phyloP scores from a whole-genome alignment of 805 yeast genomes.

The Brettanomyces anomalus region DNA sequence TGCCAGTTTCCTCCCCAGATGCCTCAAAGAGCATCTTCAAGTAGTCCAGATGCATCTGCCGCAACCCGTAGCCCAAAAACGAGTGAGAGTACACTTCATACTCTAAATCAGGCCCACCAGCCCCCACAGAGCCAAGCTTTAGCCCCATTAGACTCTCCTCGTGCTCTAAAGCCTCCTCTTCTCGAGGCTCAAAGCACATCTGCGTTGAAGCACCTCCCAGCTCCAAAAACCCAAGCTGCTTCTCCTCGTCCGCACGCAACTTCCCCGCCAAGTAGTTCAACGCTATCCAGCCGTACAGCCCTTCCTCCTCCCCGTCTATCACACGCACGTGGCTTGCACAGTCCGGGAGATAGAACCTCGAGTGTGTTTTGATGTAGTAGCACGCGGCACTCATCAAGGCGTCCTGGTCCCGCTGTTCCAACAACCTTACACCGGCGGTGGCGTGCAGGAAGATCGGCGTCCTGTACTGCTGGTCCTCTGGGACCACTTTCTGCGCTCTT shows the following conservation, averaged over 20 bases:
- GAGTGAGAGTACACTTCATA: slow-evolving; percentile 45
- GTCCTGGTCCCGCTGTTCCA: slow-evolving; percentile 39
- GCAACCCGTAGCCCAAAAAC: slow-evolving; percentile 52
- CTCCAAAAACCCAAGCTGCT: slow-evolving; percentile 47
- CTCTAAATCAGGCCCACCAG: slow-evolving; percentile 17
- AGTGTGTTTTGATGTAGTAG: slow-evolving; percentile 34
- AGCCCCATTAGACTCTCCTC: slow-evolving; percentile 37
- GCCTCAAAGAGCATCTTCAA: slow-evolving; percentile 10
- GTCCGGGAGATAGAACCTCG: slow-evolving; percentile 50
- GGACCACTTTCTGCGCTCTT: slow-evolving; percentile 42
- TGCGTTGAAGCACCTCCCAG: slow-evolving; percentile 65
- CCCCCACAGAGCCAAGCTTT: slow-evolving; percentile 29
- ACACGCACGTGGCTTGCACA: slow-evolving; percentile 51
- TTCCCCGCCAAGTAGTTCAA: slow-evolving; percentile 46
- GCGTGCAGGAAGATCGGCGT: slow-evolving; percentile 66
- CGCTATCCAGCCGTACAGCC: slow-evolving; percentile 59
- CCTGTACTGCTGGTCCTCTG: slow-evolving; percentile 47
- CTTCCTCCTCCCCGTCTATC: slow-evolving; percentile 59
- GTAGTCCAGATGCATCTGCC: slow-evolving; percentile 44
- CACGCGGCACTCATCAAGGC: slow-evolving; percentile 41
- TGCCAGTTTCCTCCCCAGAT: not conserved
- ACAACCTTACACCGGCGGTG: slow-evolving; percentile 58
- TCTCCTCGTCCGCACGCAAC: slow-evolving; percentile 29
- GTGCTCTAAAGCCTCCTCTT: slow-evolving; percentile 35
- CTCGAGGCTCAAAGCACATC: slow-evolving; percentile 52